These are phyloP conservation scores for Beauveria brongniartii DNA, from an alignment of 2,329 filamentous ascomycete species.

Conservation along the genomic window DNA sequence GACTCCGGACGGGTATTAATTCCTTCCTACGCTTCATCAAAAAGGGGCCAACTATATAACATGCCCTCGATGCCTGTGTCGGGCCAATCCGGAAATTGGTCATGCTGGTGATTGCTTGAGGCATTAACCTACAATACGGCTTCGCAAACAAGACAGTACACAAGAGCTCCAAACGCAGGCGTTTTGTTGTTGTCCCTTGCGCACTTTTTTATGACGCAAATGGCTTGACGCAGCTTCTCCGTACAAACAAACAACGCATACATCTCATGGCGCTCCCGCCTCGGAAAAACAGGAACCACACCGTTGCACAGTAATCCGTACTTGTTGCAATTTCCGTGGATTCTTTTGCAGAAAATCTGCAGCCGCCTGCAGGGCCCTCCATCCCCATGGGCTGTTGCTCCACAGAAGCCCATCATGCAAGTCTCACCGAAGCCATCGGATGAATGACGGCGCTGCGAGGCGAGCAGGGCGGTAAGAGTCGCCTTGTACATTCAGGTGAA, in stretches of 20 bases:
- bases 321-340: too few species aligned
- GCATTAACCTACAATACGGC: background rate
- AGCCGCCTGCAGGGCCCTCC: background rate
- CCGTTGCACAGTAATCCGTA: background rate
- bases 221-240: background rate
- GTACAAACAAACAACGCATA: background rate
- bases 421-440: constrained; percentile 6
- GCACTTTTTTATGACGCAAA: background rate
- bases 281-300: background rate
- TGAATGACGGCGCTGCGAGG: background rate
- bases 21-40: background rate
- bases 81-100: background rate
- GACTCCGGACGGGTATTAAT: background rate
- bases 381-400: background rate
- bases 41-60: background rate
- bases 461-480: background rate
- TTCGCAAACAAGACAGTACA: background rate
- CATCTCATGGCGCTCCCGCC: background rate
- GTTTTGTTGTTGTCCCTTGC: background rate
- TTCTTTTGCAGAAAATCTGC: background rate
- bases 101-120: background rate
- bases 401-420: background rate
- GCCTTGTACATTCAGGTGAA: background rate
- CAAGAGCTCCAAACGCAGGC: background rate
- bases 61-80: background rate